phyloP scores from a whole-genome alignment of 2,329 filamentous ascomycete species.

The Byssochlamys sp. region DNA sequence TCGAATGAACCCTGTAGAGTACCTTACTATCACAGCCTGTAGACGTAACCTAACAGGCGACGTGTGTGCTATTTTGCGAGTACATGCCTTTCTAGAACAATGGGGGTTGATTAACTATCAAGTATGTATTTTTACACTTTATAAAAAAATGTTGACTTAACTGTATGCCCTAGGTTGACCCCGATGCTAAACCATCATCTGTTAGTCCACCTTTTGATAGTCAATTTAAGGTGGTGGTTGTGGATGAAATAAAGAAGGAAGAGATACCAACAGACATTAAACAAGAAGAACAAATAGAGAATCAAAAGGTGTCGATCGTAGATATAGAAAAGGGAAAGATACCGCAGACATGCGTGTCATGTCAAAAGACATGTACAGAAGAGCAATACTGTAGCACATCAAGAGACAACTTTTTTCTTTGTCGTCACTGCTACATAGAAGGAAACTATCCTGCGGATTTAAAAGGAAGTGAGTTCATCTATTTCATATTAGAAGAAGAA shows the following conservation, averaged over 20 bases:
- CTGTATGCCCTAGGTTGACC: constrained; percentile 65
- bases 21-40: constrained; percentile 92
- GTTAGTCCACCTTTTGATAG: constrained; percentile 94
- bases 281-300: no score
- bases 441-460: constrained; percentile 54
- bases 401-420: no score
- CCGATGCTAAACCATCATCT: constrained; percentile 85
- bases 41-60: constrained; percentile 89
- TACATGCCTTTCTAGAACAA: constrained; percentile 93
- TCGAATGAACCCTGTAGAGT: constrained; percentile 87
- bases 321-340: no score
- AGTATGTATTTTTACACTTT: constrained; percentile 43
- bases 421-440: no score
- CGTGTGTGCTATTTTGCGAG: constrained; percentile 97
- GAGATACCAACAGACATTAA: constrained; percentile 86
- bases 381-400: no score
- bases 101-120: constrained; percentile 99
- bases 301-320: no score
- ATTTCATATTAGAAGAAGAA: constrained; percentile 81
- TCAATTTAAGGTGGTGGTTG: constrained; percentile 90
- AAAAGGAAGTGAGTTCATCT: constrained; percentile 64
- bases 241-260: constrained; percentile 90
- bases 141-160: constrained; percentile 7
- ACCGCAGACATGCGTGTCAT: no score
- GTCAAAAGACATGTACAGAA: no score